Percentiles rank a stretch among this genome's conserved stretches.
Evolutionary conservation across 345 rosid species (phyloP).

Genomic region (Brassica nigra): DNA sequence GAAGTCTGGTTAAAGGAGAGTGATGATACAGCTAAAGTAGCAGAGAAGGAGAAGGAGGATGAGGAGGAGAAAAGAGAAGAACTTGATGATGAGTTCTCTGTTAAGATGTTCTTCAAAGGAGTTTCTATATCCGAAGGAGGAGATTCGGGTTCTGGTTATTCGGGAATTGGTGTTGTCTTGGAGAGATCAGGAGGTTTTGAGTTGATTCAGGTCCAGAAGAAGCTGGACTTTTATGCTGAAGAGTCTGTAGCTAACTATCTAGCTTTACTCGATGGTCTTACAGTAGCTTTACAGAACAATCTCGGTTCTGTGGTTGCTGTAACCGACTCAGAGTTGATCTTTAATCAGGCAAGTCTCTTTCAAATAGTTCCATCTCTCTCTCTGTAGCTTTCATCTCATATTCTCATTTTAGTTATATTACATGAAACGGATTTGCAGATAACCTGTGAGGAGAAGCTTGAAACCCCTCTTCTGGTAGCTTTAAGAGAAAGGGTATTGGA

Average conservation of each 20-base stretch:
- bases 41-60: conserved; percentile 33
- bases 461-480: conserved; percentile 68
- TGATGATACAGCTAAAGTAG: conserved; percentile 54
- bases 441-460: conserved; percentile 57
- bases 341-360: conserved; percentile 59
- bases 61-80: conserved; percentile 42
- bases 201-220: conserved; percentile 81
- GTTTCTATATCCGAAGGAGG: conserved; percentile 57
- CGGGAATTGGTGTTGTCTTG: conserved; percentile 90
- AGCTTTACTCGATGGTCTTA: conserved; percentile 86
- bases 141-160: conserved; percentile 60
- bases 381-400: conserved; percentile 21
- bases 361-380: conserved; percentile 1
- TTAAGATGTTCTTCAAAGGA: conserved; percentile 87
- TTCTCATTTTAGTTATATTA: background rate
- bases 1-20: conserved; percentile 76
- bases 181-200: conserved; percentile 60
- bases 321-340: conserved; percentile 67
- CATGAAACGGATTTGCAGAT: conserved; percentile 53
- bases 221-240: conserved; percentile 78
- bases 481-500: conserved; percentile 75
- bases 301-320: conserved; percentile 65
- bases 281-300: conserved; percentile 63
- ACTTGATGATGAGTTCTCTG: conserved; percentile 69
- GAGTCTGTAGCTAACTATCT: conserved; percentile 83